These are phyloP conservation scores for Yamadazyma ubonensis DNA, from an alignment of 805 yeast species.

Conservation along the genomic window DNA sequence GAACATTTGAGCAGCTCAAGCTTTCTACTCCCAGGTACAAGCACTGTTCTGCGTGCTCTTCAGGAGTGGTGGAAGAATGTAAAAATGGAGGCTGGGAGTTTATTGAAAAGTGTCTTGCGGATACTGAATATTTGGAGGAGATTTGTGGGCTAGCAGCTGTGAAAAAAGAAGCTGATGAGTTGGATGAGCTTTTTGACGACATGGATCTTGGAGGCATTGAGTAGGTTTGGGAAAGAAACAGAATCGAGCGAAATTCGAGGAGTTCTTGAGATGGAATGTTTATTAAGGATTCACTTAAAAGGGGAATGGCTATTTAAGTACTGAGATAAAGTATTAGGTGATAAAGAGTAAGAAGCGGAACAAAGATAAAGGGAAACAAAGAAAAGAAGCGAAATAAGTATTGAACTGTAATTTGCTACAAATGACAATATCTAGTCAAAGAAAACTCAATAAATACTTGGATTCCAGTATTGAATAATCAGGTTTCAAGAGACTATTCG, in stretches of 20 bases:
- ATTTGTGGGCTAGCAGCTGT: constrained; percentile 76
- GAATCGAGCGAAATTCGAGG: too few species aligned
- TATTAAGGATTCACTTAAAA: too few species aligned
- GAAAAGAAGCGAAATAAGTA: too few species aligned
- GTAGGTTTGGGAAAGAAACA: not conserved
- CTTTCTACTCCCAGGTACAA: constrained; percentile 70
- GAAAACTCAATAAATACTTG: too few species aligned
- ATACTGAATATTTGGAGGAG: constrained; percentile 66
- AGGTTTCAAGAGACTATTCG: not conserved
- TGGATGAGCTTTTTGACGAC: constrained; percentile 11
- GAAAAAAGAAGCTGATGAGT: constrained; percentile 64
- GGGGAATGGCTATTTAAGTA: not conserved
- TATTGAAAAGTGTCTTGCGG: constrained; percentile 66
- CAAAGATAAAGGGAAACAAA: too few species aligned
- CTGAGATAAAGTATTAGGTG: not conserved
- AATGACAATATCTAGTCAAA: too few species aligned
- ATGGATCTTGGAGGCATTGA: constrained; percentile 11
- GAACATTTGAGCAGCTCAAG: constrained; percentile 60
- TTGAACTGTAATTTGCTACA: too few species aligned
- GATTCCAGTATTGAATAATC: not conserved
- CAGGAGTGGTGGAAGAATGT: constrained; percentile 53
- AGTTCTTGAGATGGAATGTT: too few species aligned
- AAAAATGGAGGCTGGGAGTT: constrained; percentile 71
- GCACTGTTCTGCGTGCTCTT: constrained; percentile 86
- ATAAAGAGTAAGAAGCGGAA: not conserved